Evolutionary conservation across 1,284 basidiomycete species (phyloP), one percentile per base, ranked within the genome.

Genomic region (Puccinia triticina): DNA sequence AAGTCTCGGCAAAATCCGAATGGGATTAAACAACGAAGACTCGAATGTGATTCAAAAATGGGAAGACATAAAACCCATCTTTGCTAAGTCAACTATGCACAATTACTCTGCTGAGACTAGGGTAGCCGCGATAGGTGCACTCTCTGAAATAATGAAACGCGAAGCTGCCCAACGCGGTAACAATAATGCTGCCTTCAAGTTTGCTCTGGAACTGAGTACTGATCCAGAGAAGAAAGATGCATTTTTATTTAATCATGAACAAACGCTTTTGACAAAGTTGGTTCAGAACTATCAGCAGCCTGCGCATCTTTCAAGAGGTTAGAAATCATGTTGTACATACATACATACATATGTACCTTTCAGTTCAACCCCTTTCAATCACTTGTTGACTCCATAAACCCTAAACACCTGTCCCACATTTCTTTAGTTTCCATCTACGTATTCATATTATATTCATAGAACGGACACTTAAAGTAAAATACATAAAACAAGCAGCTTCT

Each of bases 81-180:
- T 59, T 59, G 2, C 23, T n/a, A 59, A 4, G n/a, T 11, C 23
- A 26, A 26, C n/a, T n/a, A 29, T n/a, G 18, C 23, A 29, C 10
- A 2, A 59, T 59, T 59, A 59, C 57, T 59, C 57, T 59, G 57
- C 57, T n/a, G 23, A 59, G 26, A 59, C n/a, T n/a, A 59, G 57
- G 26, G 57, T 59, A n/a, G 26, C 57, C 26, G n/a, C 57, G 12
- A 59, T 59, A 59, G 57, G 23, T 26, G 57, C 26, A 59, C 57
- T 59, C 21, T 59, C 12, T n/a, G 3, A 59, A 26, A 29, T 59
- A 23, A n/a, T n/a, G 21, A 11, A 29, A n/a, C 57, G 26, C 11
- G 26, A 59, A 59, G 21, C 10, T 12, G 4, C 2, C 7, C 10
- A 23, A 59, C 4, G n/a, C n/a, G 57, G 26, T 11, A 8, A 53